These are phyloP conservation scores for Metschnikowia henanensis DNA, from an alignment of 805 yeast species.

Conservation along the genomic window DNA sequence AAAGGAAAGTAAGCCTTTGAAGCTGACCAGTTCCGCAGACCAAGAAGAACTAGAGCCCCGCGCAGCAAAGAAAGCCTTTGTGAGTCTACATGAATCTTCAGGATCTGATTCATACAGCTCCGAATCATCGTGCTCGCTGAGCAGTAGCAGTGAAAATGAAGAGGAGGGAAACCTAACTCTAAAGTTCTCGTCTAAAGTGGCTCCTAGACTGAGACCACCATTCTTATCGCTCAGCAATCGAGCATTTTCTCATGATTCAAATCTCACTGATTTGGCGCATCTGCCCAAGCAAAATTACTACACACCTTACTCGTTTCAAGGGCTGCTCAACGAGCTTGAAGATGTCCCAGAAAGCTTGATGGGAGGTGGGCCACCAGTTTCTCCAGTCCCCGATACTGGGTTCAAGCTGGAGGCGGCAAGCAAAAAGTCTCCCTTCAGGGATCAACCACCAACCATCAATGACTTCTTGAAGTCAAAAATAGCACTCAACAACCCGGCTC, in stretches of 20 bases:
- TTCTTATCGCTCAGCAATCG: constrained; percentile 33
- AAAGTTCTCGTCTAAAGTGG: constrained; percentile 43
- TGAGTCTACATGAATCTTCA: constrained; percentile 13
- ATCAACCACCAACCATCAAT: constrained; percentile 3
- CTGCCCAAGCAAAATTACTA: constrained; percentile 14
- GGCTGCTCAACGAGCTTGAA: constrained; percentile 34
- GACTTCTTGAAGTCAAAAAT: constrained; percentile 10
- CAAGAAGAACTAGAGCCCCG: constrained; percentile 25
- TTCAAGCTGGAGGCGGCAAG: neutral
- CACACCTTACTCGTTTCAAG: constrained; percentile 34
- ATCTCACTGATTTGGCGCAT: constrained; percentile 29
- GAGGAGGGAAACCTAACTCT: constrained; percentile 45
- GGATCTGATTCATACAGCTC: constrained; percentile 15
- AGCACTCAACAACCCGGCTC: constrained; percentile 9
- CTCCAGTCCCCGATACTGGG: constrained; percentile 3
- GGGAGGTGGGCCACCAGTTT: constrained; percentile 12
- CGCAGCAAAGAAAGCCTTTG: constrained; percentile 2
- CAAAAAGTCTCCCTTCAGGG: neutral
- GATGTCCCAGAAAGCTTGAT: constrained; percentile 44
- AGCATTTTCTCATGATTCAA: constrained; percentile 44
- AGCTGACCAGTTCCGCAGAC: constrained; percentile 8
- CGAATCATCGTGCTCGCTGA: constrained; percentile 16
- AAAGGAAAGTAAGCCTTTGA: constrained; percentile 2
- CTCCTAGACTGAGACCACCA: constrained; percentile 34
- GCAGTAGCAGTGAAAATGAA: constrained; percentile 33